Base-by-base conservation (phyloP, 345 rosid genomes). In the Euphorbia lathyris region DNA sequence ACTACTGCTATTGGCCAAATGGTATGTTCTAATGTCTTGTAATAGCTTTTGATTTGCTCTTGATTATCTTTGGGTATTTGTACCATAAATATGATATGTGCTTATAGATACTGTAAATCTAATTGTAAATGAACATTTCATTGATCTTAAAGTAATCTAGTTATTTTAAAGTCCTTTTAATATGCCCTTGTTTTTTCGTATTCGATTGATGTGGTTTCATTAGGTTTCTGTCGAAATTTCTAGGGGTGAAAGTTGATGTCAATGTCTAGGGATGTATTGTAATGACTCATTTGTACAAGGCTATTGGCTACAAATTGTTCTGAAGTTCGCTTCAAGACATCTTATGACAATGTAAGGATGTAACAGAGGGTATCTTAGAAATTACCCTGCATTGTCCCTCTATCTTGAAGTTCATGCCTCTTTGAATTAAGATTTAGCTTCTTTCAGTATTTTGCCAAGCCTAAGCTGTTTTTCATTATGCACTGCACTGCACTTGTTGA, bases 1-100 rank as follows among this genome's bases (percentile, higher is more conserved):
- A 81, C 91, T 32, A 89, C 95, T 29, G 88, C 97, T 58, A 68
- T 86, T 76, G 96, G 93, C 65, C 88, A 89, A 72, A 89, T 91
- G 98, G 98, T 92, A 81, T 26, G 40, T 43, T 25, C n/a, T 43
- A 55, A 43, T 68, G 42, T 38, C 7, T n/a, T 42, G 11, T 51
- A 66, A 29, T 58, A 66, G 32, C 36, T 23, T 50, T 29, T 48
- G n/a, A 43, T 42, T 53, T 67, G 25, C 20, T 36, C 40, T 16
- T 22, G 61, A 16, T 23, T 67, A n/a, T 23, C 25, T 36, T 12
- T 51, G 36, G 17, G 9, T 53, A 67, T 53, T 67, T 25, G 61
- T 36, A 14, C 25, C 43, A 13, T 67, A 51, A 23, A 26, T 36
- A 47, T 47, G 42, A 2, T 40, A 40, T 4, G 19, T 5, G 22